phyloP scores from a whole-genome alignment of 345 rosid genomes.

The Murraya paniculata region DNA sequence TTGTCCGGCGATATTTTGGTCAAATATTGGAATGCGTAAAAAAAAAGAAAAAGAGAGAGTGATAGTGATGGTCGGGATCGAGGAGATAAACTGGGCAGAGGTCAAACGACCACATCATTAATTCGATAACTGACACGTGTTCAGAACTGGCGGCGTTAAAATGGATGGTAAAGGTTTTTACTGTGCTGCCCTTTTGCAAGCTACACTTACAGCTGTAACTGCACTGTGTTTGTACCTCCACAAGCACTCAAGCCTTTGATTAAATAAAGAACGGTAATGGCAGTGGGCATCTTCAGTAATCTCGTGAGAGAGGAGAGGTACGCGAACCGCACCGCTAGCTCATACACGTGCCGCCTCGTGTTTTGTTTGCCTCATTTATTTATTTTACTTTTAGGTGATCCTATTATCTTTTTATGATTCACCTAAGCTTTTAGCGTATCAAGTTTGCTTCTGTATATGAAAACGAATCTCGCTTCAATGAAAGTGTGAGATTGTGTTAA shows the following conservation, averaged over 20 bases:
- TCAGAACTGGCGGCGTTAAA: slow-evolving; percentile 15
- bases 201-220: not conserved
- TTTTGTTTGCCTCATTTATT: not conserved
- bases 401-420: slow-evolving; percentile 8
- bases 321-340: not conserved
- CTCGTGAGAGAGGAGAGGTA: not conserved
- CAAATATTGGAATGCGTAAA: slow-evolving; percentile 14
- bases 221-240: not conserved
- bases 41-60: not conserved
- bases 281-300: not conserved
- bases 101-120: slow-evolving; percentile 42
- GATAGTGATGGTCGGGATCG: slow-evolving; percentile 13
- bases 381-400: not conserved
- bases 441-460: not conserved
- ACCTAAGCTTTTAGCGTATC: not conserved
- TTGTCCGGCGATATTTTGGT: slow-evolving; percentile 18
- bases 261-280: not conserved
- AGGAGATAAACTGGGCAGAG: slow-evolving; percentile 19
- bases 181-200: not conserved
- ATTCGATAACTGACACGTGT: slow-evolving; percentile 21
- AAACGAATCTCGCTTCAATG: not conserved
- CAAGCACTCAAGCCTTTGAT: not conserved
- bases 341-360: slow-evolving; percentile 19
- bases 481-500: not conserved
- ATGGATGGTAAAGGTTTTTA: not conserved